phyloP scores from a whole-genome alignment of 1,284 basidiomycete species.

The Amylostereum areolatum region DNA sequence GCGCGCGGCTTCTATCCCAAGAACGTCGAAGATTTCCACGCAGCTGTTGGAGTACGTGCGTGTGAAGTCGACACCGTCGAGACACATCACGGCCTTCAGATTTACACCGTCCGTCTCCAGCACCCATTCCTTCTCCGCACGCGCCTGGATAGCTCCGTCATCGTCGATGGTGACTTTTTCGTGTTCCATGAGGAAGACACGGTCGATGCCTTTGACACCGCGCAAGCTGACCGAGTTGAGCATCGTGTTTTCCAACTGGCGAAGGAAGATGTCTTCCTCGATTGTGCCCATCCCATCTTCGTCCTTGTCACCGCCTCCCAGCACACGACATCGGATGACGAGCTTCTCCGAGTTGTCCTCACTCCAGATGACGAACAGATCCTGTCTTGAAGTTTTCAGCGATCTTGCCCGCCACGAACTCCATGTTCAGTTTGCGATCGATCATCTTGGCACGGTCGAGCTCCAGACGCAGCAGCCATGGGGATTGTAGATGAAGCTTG shows the following conservation, averaged over 20 bases:
- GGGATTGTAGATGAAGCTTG: slow-evolving; percentile 89
- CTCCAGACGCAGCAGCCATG: slow-evolving; percentile 96
- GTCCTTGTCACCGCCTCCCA: slow-evolving; percentile 87
- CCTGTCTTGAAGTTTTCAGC: slow-evolving; percentile 93
- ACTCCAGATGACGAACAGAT: slow-evolving; percentile 97
- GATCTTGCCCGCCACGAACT: slow-evolving; percentile 91
- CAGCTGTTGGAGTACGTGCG: slow-evolving; percentile 97
- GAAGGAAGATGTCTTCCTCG: slow-evolving; percentile 96
- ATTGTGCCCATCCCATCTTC: slow-evolving; percentile 72
- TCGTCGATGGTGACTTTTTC: slow-evolving; percentile 71
- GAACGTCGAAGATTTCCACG: slow-evolving; percentile 92
- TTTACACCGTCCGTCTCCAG: slow-evolving; percentile 97
- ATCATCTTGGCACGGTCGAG: slow-evolving; percentile 98
- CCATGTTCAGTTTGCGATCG: slow-evolving; percentile 94
- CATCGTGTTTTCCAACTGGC: slow-evolving; percentile 95
- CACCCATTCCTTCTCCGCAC: slow-evolving; percentile 84
- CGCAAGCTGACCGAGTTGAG: slow-evolving; percentile 93
- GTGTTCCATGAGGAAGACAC: slow-evolving; percentile 91
- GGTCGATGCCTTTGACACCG: slow-evolving; percentile 87
- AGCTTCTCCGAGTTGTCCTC: slow-evolving; percentile 99
- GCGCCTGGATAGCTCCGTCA: slow-evolving; percentile 58
- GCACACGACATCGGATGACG: slow-evolving; percentile 93
- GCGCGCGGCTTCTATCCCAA: slow-evolving; percentile 97
- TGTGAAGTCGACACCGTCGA: slow-evolving; percentile 90
- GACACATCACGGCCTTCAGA: slow-evolving; percentile 88